Base-by-base conservation (phyloP, 2,329 filamentous ascomycete species). In the Scedosporium apiospermum region DNA sequence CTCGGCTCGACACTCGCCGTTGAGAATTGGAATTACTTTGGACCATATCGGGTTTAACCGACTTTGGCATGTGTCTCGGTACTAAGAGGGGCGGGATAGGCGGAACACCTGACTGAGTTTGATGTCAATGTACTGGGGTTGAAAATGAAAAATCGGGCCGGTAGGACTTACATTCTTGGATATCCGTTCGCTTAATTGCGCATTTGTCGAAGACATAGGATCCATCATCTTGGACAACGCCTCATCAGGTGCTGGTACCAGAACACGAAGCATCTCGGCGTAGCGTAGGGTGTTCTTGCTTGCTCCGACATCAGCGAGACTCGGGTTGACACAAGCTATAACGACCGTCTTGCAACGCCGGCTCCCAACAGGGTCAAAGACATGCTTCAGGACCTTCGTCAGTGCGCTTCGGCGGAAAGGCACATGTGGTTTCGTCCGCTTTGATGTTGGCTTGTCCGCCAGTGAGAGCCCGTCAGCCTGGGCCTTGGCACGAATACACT, bases 211-310 rank as follows among this genome's bases (percentile, higher is more conserved):
- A 46, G 14, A 16, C 16, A 18, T 18, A 1, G 77, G 74, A 26
- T 68, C 67, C 6, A 61, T 63, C 0, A 68, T 63, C 62, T 74
- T 68, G 61, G 69, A 71, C 6, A 62, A 61, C 4, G 60, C 64
- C 4, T 64, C 26, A 46, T 67, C 69, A 1, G 65, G 57, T 61
- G 66, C 69, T 3, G 77, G 75, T 9, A 73, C 68, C 1, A 72
- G 65, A 1, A 78, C 76, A 1, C 76, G 71, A 61, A 82, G 67
- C 69, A 80, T 73, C 71, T 81, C 77, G 1, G 78, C 79, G 62
- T 80, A 81, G 6, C 78, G 71, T 63, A 81, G 67, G 0, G 79
- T 80, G 65, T 82, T 83, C 65, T 76, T 80, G 66, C 72, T 79
- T 0, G 78, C 71, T 1, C 70, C 72, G 0, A 75, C 70, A 62